Base-by-base conservation (phyloP, 2,329 filamentous ascomycete species). In the Calonectria hongkongensis region DNA sequence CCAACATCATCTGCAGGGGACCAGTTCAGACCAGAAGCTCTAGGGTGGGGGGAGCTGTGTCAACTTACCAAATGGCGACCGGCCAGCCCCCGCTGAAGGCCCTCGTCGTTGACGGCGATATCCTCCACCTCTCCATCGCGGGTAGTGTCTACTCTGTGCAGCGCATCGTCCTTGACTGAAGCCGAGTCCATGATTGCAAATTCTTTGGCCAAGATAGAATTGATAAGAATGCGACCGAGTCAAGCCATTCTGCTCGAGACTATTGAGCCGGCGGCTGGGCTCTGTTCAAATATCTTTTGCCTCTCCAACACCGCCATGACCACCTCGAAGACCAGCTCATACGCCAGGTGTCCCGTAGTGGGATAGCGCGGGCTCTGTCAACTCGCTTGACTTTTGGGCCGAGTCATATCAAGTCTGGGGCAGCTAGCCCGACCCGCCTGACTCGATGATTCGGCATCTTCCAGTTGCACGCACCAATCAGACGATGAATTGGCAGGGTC, bases 1-100 rank as follows among this genome's bases (percentile, higher is more conserved):
- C 71, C 62, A 70, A 33, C 71, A 73, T 73, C 67, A 73, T 73
- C 71, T 73, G 45, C 13, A 56, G n/a, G 58, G 51, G 33, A 39
- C 62, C 30, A 16, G 8, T 36, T 65, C 25, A 65, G 62, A 33
- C 45, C 30, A 51, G 62, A 28, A 48, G 2, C 10, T 36, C 8
- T 4, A 27, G n/a, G 7, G 62, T 36, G 60, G 41, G 43, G 39
- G 28, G 27, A 13, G 21, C 21, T 36, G 15, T 18, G 62, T 39
- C 51, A 39, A 65, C 62, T 65, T 39, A 51, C 62, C 28, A 65
- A n/a, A 65, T 65, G 62, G 12, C 62, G 62, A 28, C 62, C 45
- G 10, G 62, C 45, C 43, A 65, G 62, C 28, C 62, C 62, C 8
- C 62, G 62, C 62, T 65, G 45, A 12, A 65, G 45, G 15, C 62